Evolutionary conservation across 2,329 filamentous ascomycete genomes (phyloP).

Genomic region (Fusarium begoniae): DNA sequence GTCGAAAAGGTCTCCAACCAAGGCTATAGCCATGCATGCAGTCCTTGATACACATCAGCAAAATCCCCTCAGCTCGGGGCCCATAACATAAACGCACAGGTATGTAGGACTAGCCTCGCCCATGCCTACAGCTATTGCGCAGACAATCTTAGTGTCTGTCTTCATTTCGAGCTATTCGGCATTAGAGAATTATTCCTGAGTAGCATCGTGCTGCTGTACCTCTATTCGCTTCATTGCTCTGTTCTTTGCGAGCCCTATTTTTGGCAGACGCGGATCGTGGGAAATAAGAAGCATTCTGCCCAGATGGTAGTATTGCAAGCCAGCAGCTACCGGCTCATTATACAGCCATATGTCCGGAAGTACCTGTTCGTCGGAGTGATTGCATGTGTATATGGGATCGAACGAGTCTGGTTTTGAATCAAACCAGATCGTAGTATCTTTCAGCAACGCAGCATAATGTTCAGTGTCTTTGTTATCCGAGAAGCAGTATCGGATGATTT

Average conservation of each 20-base stretch:
- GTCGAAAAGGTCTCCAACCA: conserved; percentile 46
- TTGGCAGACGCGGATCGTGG: conserved; percentile 39
- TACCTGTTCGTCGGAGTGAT: not conserved
- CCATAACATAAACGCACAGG: conserved; percentile 19
- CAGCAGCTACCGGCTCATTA: conserved; percentile 37
- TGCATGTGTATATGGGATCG: conserved; percentile 32
- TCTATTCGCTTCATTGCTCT: conserved; percentile 22
- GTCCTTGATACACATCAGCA: not conserved
- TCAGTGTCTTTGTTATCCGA: conserved; percentile 25
- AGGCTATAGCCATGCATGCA: conserved; percentile 40
- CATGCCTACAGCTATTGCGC: conserved; percentile 40
- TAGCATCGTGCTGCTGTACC: not conserved
- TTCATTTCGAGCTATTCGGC: conserved; percentile 26
- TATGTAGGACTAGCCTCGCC: conserved; percentile 34
- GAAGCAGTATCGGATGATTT: conserved; percentile 42
- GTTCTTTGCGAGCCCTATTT: conserved; percentile 31
- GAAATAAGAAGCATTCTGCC: conserved; percentile 40
- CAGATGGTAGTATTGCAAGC: conserved; percentile 43
- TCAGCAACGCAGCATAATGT: conserved; percentile 30
- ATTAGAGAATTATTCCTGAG: not conserved
- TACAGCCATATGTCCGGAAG: conserved; percentile 42
- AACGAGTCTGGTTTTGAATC: conserved; percentile 39
- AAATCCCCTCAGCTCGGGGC: not conserved
- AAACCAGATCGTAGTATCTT: conserved; percentile 38
- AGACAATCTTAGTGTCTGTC: conserved; percentile 40